phyloP scores from a whole-genome alignment of 1,284 basidiomycete species.

The Rhodotorula sp. region DNA sequence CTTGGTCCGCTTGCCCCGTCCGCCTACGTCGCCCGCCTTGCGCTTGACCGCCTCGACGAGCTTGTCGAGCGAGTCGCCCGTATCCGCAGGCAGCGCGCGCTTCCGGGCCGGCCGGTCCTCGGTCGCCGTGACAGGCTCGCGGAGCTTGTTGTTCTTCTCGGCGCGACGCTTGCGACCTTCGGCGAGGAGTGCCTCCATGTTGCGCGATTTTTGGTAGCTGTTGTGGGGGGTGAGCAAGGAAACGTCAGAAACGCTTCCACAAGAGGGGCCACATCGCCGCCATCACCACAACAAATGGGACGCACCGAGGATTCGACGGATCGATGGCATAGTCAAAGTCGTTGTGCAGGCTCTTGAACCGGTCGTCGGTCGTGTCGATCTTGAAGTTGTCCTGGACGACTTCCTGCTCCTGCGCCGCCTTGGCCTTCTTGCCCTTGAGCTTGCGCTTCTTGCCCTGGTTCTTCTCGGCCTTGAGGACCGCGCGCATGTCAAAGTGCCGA shows the following conservation, averaged over 20 bases:
- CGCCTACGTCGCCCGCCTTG: conserved; percentile 53
- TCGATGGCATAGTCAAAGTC: conserved; percentile 94
- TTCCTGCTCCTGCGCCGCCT: conserved; percentile 70
- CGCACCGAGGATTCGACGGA: conserved; percentile 89
- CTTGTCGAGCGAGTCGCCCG: conserved; percentile 55
- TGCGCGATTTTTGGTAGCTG: conserved; percentile 85
- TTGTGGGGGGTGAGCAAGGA: background rate
- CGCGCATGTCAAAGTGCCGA: conserved; percentile 87
- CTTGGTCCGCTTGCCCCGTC: conserved; percentile 37
- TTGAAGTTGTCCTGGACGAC: conserved; percentile 60
- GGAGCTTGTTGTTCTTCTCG: conserved; percentile 48
- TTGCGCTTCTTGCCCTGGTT: conserved; percentile 55
- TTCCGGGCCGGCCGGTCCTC: conserved; percentile 10
- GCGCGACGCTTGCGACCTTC: conserved; percentile 59
- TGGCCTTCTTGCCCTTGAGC: conserved; percentile 54
- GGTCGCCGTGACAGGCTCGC: conserved; percentile 28
- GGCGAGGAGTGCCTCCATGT: conserved; percentile 76
- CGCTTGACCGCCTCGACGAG: conserved; percentile 84
- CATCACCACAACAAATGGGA: conserved; percentile 29
- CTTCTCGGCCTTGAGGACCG: conserved; percentile 81
- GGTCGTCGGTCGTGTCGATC: conserved; percentile 81
- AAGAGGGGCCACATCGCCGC: conserved; percentile 10
- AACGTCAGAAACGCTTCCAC: background rate
- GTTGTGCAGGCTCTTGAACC: conserved; percentile 84
- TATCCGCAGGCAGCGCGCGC: background rate